Percentiles rank a stretch among this genome's conserved stretches.
Conservation (phyloP, 169 alveolate genomes). For the Plasmodium relictum region DNA sequence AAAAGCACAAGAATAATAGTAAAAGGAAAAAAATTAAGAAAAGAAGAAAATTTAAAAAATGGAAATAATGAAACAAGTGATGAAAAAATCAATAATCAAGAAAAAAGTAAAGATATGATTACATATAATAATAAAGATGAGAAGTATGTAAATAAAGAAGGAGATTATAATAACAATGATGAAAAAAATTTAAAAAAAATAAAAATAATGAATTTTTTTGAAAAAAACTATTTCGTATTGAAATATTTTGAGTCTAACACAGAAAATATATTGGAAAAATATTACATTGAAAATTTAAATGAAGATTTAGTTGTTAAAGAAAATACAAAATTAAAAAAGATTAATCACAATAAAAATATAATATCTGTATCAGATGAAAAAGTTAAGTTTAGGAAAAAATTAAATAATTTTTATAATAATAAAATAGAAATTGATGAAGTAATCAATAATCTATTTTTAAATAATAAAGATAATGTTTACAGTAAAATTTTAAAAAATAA, state of each 20-base stretch:
- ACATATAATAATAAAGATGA: neutral
- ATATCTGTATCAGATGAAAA: neutral
- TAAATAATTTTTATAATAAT: constrained; percentile 19
- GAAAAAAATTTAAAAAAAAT: constrained; percentile 29
- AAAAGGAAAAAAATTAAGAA: neutral
- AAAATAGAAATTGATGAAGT: constrained; percentile 23
- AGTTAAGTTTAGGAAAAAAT: constrained; percentile 29
- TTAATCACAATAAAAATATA: neutral
- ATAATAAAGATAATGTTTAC: constrained; percentile 72
- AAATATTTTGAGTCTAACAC: constrained; percentile 57
- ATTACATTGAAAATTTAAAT: neutral
- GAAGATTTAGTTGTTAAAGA: constrained; percentile 15
- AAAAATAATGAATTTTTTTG: constrained; percentile 51
- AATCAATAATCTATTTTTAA: constrained; percentile 30
- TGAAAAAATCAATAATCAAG: neutral
- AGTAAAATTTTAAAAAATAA: constrained; percentile 74
- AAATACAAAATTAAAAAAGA: constrained; percentile 31
- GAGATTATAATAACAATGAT: neutral
- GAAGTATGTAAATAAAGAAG: neutral
- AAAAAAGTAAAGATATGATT: neutral
- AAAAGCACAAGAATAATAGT: neutral
- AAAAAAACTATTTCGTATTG: constrained; percentile 40
- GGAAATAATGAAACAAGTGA: neutral
- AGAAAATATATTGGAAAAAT: constrained; percentile 28
- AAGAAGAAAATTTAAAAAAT: neutral